Conservation (phyloP, 108 stramenopile species). For the Pseudonitzschia multiseries region DNA sequence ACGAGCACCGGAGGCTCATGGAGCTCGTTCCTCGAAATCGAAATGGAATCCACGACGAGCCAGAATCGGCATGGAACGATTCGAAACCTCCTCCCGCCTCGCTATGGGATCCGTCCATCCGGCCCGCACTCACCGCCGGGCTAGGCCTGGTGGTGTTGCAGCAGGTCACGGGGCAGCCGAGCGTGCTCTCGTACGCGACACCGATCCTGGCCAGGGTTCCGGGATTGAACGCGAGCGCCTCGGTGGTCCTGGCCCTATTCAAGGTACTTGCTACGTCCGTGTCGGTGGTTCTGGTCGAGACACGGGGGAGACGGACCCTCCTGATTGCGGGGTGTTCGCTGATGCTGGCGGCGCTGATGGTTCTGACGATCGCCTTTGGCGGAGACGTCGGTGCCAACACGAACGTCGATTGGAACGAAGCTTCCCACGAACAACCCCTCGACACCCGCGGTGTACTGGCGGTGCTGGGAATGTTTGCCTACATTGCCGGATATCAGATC, state of each 20-base stretch:
- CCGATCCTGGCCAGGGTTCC: slow-evolving; percentile 52
- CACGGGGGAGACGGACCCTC: slow-evolving; percentile 46
- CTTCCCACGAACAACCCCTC: background rate
- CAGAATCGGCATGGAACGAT: background rate
- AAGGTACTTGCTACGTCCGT: slow-evolving; percentile 60
- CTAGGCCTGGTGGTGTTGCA: slow-evolving; percentile 63
- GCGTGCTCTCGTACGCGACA: slow-evolving; percentile 64
- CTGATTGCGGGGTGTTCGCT: slow-evolving; percentile 45
- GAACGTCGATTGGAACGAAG: background rate
- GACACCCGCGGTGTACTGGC: background rate
- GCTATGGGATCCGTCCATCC: slow-evolving; percentile 26
- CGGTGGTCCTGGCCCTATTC: slow-evolving; percentile 50
- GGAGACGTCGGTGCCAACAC: slow-evolving; percentile 10
- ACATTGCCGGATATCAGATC: slow-evolving; percentile 50
- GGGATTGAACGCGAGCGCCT: slow-evolving; percentile 35
- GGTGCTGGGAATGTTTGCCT: slow-evolving; percentile 36
- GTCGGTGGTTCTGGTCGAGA: slow-evolving; percentile 55
- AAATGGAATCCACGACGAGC: background rate
- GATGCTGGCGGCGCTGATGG: slow-evolving; percentile 53
- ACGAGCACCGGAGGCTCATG: slow-evolving; percentile 1
- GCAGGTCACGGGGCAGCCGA: slow-evolving; percentile 74
- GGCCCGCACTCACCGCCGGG: slow-evolving; percentile 44
- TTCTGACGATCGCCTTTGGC: slow-evolving; percentile 44
- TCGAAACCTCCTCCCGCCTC: background rate
- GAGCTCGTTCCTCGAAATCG: background rate